phyloP scores from a whole-genome alignment of 495 filamentous ascomycete genomes.

The Daldinia bambusicola region DNA sequence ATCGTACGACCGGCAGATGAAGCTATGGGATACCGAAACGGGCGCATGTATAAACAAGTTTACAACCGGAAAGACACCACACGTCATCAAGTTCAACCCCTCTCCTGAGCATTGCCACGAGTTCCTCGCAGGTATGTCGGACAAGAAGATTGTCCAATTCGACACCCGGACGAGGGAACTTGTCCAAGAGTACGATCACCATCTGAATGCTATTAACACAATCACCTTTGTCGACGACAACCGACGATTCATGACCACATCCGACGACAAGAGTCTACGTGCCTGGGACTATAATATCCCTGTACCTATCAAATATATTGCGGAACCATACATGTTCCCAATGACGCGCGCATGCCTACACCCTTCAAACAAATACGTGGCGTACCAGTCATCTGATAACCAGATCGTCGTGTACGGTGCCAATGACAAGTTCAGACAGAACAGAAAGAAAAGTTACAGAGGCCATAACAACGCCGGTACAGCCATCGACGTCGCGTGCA shows the following conservation, averaged over 20 bases:
- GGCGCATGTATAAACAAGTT: conserved; percentile 87
- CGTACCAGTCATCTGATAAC: conserved; percentile 93
- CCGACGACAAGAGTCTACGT: conserved; percentile 93
- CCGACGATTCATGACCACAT: conserved; percentile 96
- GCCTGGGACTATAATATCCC: conserved; percentile 99
- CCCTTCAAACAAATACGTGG: conserved; percentile 89
- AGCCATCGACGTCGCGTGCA: conserved; percentile 87
- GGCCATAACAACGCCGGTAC: conserved; percentile 97
- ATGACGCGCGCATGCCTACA: conserved; percentile 84
- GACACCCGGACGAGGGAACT: conserved; percentile 82
- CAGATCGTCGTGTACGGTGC: conserved; percentile 95
- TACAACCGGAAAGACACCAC: conserved; percentile 91
- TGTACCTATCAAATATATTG: conserved; percentile 81
- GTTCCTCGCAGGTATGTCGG: conserved; percentile 95
- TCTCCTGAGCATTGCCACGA: conserved; percentile 78
- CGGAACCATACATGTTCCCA: conserved; percentile 96
- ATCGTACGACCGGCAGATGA: conserved; percentile 92
- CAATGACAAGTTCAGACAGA: conserved; percentile 94
- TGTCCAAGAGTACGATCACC: conserved; percentile 98
- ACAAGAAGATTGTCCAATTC: conserved; percentile 99
- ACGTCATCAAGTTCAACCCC: conserved; percentile 94
- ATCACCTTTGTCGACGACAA: conserved; percentile 96
- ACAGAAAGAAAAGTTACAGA: conserved; percentile 94
- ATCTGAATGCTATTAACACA: conserved; percentile 96
- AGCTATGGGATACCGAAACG: conserved; percentile 98